Conservation (phyloP, 1,139 yeast species). For the Taphrina communis region DNA sequence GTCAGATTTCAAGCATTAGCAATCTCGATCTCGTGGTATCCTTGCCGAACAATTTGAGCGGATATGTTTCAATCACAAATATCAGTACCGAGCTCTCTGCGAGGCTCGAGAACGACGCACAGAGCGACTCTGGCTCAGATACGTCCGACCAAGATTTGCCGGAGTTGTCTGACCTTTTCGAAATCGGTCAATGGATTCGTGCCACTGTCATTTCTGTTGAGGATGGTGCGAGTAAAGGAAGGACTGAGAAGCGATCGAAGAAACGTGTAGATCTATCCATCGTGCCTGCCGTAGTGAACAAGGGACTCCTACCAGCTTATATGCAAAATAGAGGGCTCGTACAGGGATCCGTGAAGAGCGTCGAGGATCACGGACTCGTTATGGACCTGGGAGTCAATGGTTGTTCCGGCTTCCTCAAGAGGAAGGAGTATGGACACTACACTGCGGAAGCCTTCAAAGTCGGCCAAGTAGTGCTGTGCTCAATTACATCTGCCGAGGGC, state of each 20-base stretch:
- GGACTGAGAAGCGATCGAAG: constrained; percentile 49
- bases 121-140: constrained; percentile 54
- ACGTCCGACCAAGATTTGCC: constrained; percentile 60
- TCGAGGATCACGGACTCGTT: constrained; percentile 91
- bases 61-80: constrained; percentile 77
- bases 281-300: constrained; percentile 77
- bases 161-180: constrained; percentile 61
- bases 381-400: constrained; percentile 68
- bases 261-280: constrained; percentile 74
- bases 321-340: constrained; percentile 65
- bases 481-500: constrained; percentile 48
- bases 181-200: constrained; percentile 82
- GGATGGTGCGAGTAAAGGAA: constrained; percentile 17
- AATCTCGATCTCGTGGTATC: constrained; percentile 70
- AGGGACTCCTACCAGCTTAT: constrained; percentile 67
- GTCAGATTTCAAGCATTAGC: constrained; percentile 69
- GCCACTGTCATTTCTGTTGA: constrained; percentile 61
- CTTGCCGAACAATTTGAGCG: constrained; percentile 81
- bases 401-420: constrained; percentile 74
- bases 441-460: constrained; percentile 52
- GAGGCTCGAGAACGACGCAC: constrained; percentile 61
- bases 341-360: constrained; percentile 76
- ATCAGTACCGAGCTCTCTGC: constrained; percentile 69
- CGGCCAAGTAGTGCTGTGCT: constrained; percentile 54
- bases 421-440: constrained; percentile 46